Conservation (phyloP, 2,329 filamentous ascomycete genomes). For the Pseudogymnoascus sp. region DNA sequence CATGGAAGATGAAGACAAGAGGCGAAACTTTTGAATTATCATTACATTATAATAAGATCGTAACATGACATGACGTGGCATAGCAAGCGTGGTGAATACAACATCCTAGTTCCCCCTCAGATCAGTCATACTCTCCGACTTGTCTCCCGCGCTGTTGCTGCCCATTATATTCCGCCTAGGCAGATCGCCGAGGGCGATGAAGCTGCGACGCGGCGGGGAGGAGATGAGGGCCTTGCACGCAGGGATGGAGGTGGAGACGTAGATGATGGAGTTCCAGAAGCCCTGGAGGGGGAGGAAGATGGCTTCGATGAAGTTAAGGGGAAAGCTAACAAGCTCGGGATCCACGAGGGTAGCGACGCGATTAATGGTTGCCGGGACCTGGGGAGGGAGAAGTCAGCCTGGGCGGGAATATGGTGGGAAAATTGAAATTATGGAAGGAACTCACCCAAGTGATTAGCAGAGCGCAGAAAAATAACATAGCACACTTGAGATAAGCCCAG, state of each 20-base stretch:
- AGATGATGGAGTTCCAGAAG: conserved; percentile 76
- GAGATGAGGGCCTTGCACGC: not conserved
- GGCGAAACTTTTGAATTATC: not conserved
- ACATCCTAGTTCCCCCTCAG: not conserved
- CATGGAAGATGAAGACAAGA: not conserved
- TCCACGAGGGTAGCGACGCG: conserved; percentile 62
- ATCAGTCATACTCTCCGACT: conserved; percentile 4
- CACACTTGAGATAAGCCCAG: conserved; percentile 62
- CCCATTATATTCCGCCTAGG: not conserved
- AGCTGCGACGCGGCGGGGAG: not conserved
- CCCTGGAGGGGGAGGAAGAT: conserved; percentile 71
- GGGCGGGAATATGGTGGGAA: conserved; percentile 51
- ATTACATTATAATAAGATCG: not conserved
- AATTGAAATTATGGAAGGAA: conserved; percentile 67
- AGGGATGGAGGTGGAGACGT: conserved; percentile 48
- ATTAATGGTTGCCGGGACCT: conserved; percentile 63
- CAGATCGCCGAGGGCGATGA: not conserved
- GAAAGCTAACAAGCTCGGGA: conserved; percentile 42
- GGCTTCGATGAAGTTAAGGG: conserved; percentile 56
- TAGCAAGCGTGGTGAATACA: not conserved
- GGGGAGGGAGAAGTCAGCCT: conserved; percentile 41
- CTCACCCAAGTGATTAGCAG: conserved; percentile 68
- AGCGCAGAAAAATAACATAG: conserved; percentile 63
- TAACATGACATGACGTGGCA: not conserved
- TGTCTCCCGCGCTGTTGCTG: not conserved